Conservation (phyloP, 139 green algal species). For the Micractinium sp. region DNA sequence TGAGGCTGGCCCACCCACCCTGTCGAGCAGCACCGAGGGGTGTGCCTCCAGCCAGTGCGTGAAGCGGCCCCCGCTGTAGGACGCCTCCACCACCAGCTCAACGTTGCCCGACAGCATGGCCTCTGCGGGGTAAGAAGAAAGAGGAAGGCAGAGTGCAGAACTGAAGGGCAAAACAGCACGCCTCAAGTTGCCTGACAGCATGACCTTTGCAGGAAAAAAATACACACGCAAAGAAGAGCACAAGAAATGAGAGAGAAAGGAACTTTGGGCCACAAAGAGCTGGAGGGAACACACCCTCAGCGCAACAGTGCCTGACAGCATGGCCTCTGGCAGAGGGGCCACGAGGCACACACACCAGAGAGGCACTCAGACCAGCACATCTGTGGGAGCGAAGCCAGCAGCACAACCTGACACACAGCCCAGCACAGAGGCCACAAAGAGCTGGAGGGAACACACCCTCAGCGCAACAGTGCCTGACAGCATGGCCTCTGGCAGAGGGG, state of each 20-base stretch:
- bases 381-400: too few relatives aligned
- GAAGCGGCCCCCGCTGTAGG: slow-evolving; percentile 29
- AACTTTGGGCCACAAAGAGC: too few relatives aligned
- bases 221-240: too few relatives aligned
- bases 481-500: too few relatives aligned
- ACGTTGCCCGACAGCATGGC: slow-evolving; percentile 42
- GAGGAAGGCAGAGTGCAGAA: too few relatives aligned
- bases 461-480: background rate
- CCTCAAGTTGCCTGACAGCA: too few relatives aligned
- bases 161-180: too few relatives aligned
- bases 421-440: background rate
- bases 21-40: slow-evolving; percentile 50
- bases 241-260: too few relatives aligned
- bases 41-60: slow-evolving; percentile 29
- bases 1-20: slow-evolving; percentile 9
- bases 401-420: background rate
- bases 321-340: too few relatives aligned
- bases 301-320: background rate
- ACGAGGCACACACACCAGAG: too few relatives aligned
- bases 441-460: background rate
- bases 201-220: too few relatives aligned
- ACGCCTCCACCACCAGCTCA: slow-evolving; percentile 48
- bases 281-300: background rate
- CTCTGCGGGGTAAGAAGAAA: background rate
- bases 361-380: background rate